Conservation (phyloP, 1,284 basidiomycete genomes). For the Coniferiporia weirii region DNA sequence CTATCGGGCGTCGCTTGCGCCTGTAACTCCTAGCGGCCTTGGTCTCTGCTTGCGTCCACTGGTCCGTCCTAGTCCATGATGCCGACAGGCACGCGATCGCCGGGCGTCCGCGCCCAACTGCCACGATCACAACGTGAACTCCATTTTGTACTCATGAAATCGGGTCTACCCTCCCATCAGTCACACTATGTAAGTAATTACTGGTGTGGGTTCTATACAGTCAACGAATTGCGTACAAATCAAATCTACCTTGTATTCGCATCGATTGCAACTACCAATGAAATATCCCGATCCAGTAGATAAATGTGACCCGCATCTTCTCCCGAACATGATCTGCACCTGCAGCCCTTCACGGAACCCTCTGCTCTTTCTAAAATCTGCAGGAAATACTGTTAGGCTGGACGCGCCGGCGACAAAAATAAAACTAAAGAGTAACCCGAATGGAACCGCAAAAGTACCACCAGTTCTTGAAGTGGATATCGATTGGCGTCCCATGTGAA, state of each 20-base stretch:
- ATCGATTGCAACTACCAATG: background rate
- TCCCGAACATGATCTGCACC: too few species aligned
- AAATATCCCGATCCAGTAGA: background rate
- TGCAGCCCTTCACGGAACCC: too few species aligned
- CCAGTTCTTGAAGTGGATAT: too few species aligned
- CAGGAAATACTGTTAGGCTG: too few species aligned
- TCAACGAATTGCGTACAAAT: background rate
- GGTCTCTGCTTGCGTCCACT: too few species aligned
- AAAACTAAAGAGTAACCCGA: too few species aligned
- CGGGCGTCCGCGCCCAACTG: background rate
- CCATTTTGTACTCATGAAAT: background rate
- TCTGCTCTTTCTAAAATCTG: too few species aligned
- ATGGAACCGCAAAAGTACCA: too few species aligned
- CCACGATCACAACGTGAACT: background rate
- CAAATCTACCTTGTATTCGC: background rate
- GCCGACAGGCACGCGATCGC: background rate
- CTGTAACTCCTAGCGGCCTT: background rate
- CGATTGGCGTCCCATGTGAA: slow-evolving; percentile 1
- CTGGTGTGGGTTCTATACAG: background rate
- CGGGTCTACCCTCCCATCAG: slow-evolving; percentile 7
- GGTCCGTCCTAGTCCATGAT: too few species aligned
- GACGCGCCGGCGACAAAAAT: too few species aligned
- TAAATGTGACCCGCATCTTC: background rate
- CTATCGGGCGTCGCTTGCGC: slow-evolving; percentile 4
- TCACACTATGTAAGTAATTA: slow-evolving; percentile 1